Conservation (phyloP, 257 asterid species). For the Euphrasia confusa region DNA sequence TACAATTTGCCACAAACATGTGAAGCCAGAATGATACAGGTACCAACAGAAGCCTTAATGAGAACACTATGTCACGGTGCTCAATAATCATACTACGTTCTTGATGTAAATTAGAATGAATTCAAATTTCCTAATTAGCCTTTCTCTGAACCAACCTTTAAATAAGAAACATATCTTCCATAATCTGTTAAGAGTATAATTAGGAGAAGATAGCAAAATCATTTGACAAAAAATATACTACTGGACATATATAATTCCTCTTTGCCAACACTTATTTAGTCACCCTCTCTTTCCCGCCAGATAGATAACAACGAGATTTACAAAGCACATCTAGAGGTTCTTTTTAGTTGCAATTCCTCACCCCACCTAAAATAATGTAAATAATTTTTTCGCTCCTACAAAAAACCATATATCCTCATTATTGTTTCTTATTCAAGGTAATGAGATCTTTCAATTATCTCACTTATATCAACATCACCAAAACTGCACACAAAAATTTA, state of each 20-base stretch:
- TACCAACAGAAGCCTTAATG: constrained; percentile 7
- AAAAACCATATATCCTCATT: not conserved
- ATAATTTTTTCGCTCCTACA: not conserved
- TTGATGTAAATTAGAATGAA: constrained; percentile 3
- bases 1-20: constrained; percentile 1
- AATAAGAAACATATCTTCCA: not conserved
- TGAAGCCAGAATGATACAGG: constrained; percentile 12
- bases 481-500: not conserved
- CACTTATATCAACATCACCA: not conserved
- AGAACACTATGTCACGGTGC: constrained; percentile 6
- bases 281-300: not conserved
- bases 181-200: not conserved
- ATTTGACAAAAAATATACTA: not conserved
- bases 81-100: not conserved
- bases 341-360: too few species aligned
- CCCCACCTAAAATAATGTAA: too few species aligned
- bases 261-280: not conserved
- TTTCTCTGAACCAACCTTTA: constrained; percentile 3
- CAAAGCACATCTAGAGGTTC: too few species aligned
- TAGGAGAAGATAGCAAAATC: not conserved
- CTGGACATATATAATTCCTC: not conserved
- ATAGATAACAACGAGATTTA: too few species aligned
- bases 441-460: not conserved
- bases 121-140: not conserved
- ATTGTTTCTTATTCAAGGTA: not conserved